phyloP scores from a whole-genome alignment of 768 basidiomycete species.

The Suillus bovinus region DNA sequence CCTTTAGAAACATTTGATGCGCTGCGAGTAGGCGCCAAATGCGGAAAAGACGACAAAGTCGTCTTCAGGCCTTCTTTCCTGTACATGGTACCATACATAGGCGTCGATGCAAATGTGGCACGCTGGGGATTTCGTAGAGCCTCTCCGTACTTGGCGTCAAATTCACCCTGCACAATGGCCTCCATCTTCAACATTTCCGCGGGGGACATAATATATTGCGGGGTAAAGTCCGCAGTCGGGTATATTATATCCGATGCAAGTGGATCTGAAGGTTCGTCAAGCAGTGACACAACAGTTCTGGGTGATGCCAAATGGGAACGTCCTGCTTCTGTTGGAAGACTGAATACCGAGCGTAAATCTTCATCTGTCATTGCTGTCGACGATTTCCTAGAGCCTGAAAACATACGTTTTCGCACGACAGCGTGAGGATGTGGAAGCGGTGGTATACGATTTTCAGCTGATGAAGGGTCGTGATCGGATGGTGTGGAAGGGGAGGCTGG shows the following conservation, averaged over 20 bases:
- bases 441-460: not conserved
- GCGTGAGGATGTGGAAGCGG: constrained; percentile 18
- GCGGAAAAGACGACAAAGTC: constrained; percentile 29
- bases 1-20: constrained; percentile 20
- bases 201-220: constrained; percentile 68
- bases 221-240: constrained; percentile 47
- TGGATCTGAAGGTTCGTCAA: constrained; percentile 48
- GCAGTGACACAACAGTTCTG: constrained; percentile 38
- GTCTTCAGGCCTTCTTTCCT: constrained; percentile 28
- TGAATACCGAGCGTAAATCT: constrained; percentile 56
- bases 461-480: constrained; percentile 9
- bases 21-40: constrained; percentile 21
- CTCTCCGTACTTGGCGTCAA: constrained; percentile 19
- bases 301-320: constrained; percentile 24
- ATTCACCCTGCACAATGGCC: constrained; percentile 43
- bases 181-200: constrained; percentile 65
- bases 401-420: constrained; percentile 50
- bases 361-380: constrained; percentile 54
- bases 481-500: constrained; percentile 14
- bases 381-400: constrained; percentile 60
- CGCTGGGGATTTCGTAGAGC: constrained; percentile 31
- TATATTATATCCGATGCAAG: constrained; percentile 36
- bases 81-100: constrained; percentile 32
- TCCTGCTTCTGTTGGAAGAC: constrained; percentile 47
- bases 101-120: constrained; percentile 41